Base-by-base conservation (phyloP, 495 filamentous ascomycete species). In the Daldinia caldariorum region DNA sequence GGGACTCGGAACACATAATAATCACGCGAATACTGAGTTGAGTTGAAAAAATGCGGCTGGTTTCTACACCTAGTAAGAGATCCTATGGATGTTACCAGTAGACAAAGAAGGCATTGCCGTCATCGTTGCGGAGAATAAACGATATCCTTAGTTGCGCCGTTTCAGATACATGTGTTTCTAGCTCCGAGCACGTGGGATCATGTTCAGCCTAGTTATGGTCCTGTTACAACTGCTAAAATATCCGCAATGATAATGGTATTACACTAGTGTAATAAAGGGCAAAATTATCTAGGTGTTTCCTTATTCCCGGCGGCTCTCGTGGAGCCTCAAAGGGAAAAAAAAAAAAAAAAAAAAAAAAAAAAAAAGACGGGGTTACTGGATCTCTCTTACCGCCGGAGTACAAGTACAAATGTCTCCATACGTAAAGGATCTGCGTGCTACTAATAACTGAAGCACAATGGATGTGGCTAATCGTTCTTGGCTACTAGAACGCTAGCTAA, bases 141-240 rank as follows among this genome's bases (percentile, higher is more conserved):
- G 59, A 41, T 43, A n/a, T 29, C 8, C 16, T 39, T 71, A 39
- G 54, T 13, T 49, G 43, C 43, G 43, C 34, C n/a, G 63, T 67
- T 67, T 71, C 60, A 71, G 50, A 49, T 63, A 60, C 63, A 67
- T 67, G 63, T 64, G 63, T 55, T 56, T 47, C 26, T 63, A 32
- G 37, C 61, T 49, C 64, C 69, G 69, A 67, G 39, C 64, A 65
- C 69, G 69, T 72, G 69, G 69, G 69, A 16, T 61, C 56, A 57
- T 67, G 55, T 61, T 55, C 58, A 51, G 34, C 58, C 60, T 47
- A 55, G 63, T 61, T 64, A 55, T 63, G 60, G 12, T 63, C 29
- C 55, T 31, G 69, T 68, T 65, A 39, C 69, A 68, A 10, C 69
- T 37, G 13, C 5, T 29, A 61, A 72, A 72, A 67, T 72, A 72